These are phyloP conservation scores for Mucor irregularis DNA, from an alignment of 371 early-diverging fungal genomes.

Conservation along the genomic window DNA sequence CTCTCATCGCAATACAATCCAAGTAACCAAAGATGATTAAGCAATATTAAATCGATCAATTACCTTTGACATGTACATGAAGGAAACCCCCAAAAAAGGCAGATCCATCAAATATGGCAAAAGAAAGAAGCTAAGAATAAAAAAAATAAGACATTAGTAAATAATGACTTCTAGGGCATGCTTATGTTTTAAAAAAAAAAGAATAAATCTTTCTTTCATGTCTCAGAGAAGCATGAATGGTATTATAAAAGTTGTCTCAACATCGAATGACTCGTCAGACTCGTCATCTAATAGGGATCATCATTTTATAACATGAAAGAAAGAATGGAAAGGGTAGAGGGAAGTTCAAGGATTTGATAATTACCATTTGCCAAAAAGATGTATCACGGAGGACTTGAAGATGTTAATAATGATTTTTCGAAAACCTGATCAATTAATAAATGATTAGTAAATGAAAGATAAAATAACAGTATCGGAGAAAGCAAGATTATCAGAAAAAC, in stretches of 20 bases:
- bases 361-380: slow-evolving; percentile 13
- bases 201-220: slow-evolving; percentile 10
- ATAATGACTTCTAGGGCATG: slow-evolving; percentile 2
- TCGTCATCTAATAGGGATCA: slow-evolving; percentile 70
- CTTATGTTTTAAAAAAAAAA: slow-evolving; percentile 2
- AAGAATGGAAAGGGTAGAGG: too few species aligned
- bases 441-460: neutral
- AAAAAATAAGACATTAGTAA: slow-evolving; percentile 8
- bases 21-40: neutral
- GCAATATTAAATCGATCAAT: neutral
- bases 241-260: slow-evolving; percentile 58
- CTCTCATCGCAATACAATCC: neutral
- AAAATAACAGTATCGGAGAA: neutral
- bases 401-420: too few species aligned
- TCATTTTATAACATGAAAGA: slow-evolving; percentile 30
- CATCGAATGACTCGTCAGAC: slow-evolving; percentile 74
- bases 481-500: slow-evolving; percentile 36
- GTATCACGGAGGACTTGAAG: too few species aligned
- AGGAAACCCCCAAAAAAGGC: neutral
- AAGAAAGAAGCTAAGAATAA: neutral
- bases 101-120: neutral
- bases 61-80: neutral
- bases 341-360: neutral
- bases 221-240: slow-evolving; percentile 64
- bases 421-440: neutral